These are phyloP conservation scores for Microsporum ferrugineum DNA, from an alignment of 2,329 filamentous ascomycete species.

Conservation along the genomic window DNA sequence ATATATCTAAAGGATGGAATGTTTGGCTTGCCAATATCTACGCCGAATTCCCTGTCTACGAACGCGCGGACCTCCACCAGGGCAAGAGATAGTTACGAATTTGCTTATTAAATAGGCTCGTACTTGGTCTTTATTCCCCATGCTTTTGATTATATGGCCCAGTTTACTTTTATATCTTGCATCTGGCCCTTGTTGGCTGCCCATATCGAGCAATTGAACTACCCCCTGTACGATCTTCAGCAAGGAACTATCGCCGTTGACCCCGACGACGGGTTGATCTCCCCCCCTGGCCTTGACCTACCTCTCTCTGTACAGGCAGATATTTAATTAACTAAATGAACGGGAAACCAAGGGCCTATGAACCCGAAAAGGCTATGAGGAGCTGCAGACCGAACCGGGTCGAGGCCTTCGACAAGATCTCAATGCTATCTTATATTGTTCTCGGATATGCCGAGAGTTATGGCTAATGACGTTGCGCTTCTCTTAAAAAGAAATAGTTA, in stretches of 20 bases:
- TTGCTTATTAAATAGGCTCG: background rate
- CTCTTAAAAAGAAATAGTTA: background rate
- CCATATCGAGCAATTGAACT: background rate
- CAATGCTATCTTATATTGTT: background rate
- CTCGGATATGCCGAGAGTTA: background rate
- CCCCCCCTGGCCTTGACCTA: background rate
- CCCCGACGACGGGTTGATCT: background rate
- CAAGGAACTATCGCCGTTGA: background rate
- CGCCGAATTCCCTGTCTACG: background rate
- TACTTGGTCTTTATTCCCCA: background rate
- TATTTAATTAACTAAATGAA: too few relatives aligned
- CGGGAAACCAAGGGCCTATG: background rate
- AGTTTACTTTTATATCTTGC: background rate
- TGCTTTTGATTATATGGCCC: background rate
- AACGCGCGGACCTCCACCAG: background rate
- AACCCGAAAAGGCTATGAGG: background rate
- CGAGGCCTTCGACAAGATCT: background rate
- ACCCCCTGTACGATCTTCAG: background rate
- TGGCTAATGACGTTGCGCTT: background rate
- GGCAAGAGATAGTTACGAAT: background rate
- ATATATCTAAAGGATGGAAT: background rate
- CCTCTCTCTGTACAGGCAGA: background rate
- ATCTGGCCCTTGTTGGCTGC: background rate
- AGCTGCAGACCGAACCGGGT: background rate
- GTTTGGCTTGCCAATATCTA: background rate